Conservation (phyloP, 441 rosid genomes). For the Jatropha multifida region DNA sequence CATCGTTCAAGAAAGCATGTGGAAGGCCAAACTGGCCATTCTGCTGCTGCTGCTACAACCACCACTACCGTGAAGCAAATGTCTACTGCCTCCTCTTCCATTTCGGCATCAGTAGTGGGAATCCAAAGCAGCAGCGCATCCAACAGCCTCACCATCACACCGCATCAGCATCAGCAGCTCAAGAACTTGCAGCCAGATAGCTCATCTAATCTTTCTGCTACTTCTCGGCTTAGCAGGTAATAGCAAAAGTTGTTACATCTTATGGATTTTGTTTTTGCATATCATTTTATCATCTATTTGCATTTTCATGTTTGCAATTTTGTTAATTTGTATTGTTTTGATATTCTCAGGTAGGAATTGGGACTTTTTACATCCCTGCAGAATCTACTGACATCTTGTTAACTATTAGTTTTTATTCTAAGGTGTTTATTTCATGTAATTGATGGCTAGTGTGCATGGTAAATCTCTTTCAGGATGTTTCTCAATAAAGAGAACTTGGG, state of each 20-base stretch:
- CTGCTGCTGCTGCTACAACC: slow-evolving; percentile 35
- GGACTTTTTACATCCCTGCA: background rate
- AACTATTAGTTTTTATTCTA: no score
- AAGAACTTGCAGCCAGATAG: slow-evolving; percentile 40
- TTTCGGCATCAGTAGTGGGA: slow-evolving; percentile 27
- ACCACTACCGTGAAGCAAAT: slow-evolving; percentile 21
- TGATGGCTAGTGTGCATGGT: background rate
- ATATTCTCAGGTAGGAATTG: background rate
- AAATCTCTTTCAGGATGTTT: slow-evolving; percentile 34
- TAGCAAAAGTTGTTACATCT: background rate
- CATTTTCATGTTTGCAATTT: background rate
- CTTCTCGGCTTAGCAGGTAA: slow-evolving; percentile 35
- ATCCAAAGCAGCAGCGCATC: slow-evolving; percentile 34
- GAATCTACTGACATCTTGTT: background rate
- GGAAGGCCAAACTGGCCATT: slow-evolving; percentile 85
- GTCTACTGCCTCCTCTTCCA: slow-evolving; percentile 22
- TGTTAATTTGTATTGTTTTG: background rate
- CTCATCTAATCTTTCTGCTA: slow-evolving; percentile 29
- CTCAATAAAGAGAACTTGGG: slow-evolving; percentile 25
- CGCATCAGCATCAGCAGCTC: slow-evolving; percentile 30
- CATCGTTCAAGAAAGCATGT: slow-evolving; percentile 99
- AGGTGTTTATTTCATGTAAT: background rate
- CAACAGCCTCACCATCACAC: slow-evolving; percentile 34
- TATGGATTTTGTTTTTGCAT: background rate
- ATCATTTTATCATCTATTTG: background rate